Conservation (phyloP, 2,329 filamentous ascomycete genomes). For the Paramyrothecium roridum region DNA sequence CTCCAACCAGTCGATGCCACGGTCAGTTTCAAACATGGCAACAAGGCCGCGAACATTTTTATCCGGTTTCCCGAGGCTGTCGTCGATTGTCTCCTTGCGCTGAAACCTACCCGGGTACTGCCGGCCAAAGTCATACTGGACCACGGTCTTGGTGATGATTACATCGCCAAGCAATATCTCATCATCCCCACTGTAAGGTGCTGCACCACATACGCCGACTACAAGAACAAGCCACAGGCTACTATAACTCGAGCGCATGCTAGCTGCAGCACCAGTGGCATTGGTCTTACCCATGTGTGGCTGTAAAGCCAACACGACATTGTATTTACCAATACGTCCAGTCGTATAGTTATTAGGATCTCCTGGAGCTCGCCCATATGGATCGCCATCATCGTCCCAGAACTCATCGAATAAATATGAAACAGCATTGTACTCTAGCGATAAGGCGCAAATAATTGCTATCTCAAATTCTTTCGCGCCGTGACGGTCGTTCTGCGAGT, state of each 20-base stretch:
- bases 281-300: slow-evolving; percentile 22
- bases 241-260: slow-evolving; percentile 26
- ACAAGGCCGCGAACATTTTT: slow-evolving; percentile 23
- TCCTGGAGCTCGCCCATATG: not conserved
- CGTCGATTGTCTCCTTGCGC: slow-evolving; percentile 17
- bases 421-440: not conserved
- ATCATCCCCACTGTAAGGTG: slow-evolving; percentile 13
- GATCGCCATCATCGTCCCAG: not conserved
- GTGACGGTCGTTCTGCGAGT: no score
- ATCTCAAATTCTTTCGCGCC: not conserved
- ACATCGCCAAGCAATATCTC: slow-evolving; percentile 27
- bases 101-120: slow-evolving; percentile 17
- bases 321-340: slow-evolving; percentile 17
- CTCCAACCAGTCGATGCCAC: not conserved
- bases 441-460: not conserved
- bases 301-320: slow-evolving; percentile 21
- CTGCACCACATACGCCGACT: slow-evolving; percentile 35
- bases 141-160: slow-evolving; percentile 21
- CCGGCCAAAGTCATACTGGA: slow-evolving; percentile 25
- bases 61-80: slow-evolving; percentile 18
- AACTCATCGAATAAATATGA: not conserved
- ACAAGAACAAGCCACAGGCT: slow-evolving; percentile 28
- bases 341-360: slow-evolving; percentile 15
- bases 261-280: slow-evolving; percentile 19
- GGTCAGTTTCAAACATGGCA: slow-evolving; percentile 13